Evolutionary conservation across 257 asterid genomes (phyloP).

Genomic region (Verbena officinalis): DNA sequence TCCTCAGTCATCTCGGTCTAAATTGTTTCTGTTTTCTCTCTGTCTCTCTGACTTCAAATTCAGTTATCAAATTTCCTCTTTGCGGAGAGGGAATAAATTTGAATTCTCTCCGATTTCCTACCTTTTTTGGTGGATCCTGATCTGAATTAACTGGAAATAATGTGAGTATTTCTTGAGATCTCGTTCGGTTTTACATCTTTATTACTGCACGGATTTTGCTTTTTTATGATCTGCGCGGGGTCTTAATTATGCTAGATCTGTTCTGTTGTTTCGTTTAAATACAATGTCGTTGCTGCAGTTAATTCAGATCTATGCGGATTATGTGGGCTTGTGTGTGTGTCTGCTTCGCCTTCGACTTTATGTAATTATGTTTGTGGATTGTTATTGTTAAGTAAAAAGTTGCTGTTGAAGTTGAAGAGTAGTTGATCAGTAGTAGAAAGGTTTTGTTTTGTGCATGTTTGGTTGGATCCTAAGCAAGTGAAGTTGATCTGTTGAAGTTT

Average conservation of each 20-base stretch:
- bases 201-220: not conserved
- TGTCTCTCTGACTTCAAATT: slow-evolving; percentile 19
- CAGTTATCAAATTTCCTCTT: slow-evolving; percentile 17
- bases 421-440: slow-evolving; percentile 23
- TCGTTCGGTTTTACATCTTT: not conserved
- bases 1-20: slow-evolving; percentile 20
- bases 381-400: too few relatives aligned
- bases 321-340: not conserved
- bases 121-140: slow-evolving; percentile 27
- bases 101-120: slow-evolving; percentile 13
- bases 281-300: slow-evolving; percentile 19
- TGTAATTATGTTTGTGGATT: too few relatives aligned
- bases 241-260: slow-evolving; percentile 34
- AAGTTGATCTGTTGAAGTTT: slow-evolving; percentile 20
- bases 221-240: slow-evolving; percentile 14
- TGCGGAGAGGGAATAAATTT: slow-evolving; percentile 27
- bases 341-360: not conserved
- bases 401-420: slow-evolving; percentile 9
- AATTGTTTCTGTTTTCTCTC: slow-evolving; percentile 10
- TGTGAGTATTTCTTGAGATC: slow-evolving; percentile 38
- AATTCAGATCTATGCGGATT: slow-evolving; percentile 33
- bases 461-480: slow-evolving; percentile 19
- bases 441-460: slow-evolving; percentile 14
- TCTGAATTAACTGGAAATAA: slow-evolving; percentile 12
- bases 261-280: slow-evolving; percentile 15